These are phyloP conservation scores for Magnusiomyces fungicola DNA, from an alignment of 1,139 yeast species.

Conservation along the genomic window DNA sequence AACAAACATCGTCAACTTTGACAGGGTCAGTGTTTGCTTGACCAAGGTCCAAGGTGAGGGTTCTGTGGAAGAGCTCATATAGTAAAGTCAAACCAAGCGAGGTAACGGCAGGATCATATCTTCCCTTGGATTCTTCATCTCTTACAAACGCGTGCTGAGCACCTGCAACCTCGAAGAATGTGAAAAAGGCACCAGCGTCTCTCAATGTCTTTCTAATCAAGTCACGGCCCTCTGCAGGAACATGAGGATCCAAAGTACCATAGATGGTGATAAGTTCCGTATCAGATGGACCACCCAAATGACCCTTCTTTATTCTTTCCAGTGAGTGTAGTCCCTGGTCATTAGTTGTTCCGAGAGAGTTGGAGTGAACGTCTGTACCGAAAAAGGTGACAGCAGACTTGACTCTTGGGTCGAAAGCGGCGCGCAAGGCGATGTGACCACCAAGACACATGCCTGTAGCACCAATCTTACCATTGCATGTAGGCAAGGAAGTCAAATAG, in stretches of 20 bases:
- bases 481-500: slow-evolving; percentile 47
- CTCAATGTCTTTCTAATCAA: slow-evolving; percentile 58
- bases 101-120: slow-evolving; percentile 73
- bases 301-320: slow-evolving; percentile 44
- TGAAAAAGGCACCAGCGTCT: slow-evolving; percentile 51
- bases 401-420: slow-evolving; percentile 59
- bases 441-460: slow-evolving; percentile 88
- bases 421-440: slow-evolving; percentile 73
- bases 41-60: slow-evolving; percentile 60
- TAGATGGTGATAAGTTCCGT: slow-evolving; percentile 63
- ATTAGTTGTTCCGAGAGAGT: slow-evolving; percentile 53
- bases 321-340: slow-evolving; percentile 52
- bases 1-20: slow-evolving; percentile 60
- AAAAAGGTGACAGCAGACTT: slow-evolving; percentile 68
- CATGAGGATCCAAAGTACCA: slow-evolving; percentile 76
- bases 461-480: slow-evolving; percentile 69
- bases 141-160: slow-evolving; percentile 82
- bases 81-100: slow-evolving; percentile 60
- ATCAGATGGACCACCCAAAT: slow-evolving; percentile 31
- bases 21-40: slow-evolving; percentile 45
- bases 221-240: slow-evolving; percentile 72
- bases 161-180: slow-evolving; percentile 67
- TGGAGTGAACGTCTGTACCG: slow-evolving; percentile 72
- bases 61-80: slow-evolving; percentile 62
- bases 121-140: slow-evolving; percentile 70